phyloP scores from a whole-genome alignment of 164 flowering plant species.

The Stephania yunnanensis region DNA sequence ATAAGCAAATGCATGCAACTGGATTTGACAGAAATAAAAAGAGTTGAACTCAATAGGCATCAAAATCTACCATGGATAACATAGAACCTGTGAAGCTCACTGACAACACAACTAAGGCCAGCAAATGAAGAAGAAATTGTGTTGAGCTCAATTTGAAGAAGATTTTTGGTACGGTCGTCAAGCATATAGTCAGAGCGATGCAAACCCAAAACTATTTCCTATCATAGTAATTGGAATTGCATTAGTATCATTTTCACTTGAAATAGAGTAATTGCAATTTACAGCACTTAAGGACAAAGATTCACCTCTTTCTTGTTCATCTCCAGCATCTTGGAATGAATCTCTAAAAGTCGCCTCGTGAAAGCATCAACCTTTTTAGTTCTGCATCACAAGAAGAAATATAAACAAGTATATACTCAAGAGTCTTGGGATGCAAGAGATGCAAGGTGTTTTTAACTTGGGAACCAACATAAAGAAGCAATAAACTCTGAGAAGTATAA shows the following conservation, averaged over 20 bases:
- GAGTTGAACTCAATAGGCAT: not conserved
- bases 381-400: conserved; percentile 37
- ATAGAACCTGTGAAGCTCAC: conserved; percentile 75
- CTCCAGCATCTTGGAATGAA: conserved; percentile 82
- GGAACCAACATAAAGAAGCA: not conserved
- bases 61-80: not conserved
- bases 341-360: conserved; percentile 82
- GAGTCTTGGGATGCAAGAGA: not conserved
- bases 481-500: not conserved
- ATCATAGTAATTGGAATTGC: conserved; percentile 12
- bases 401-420: not conserved
- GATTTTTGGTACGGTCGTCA: conserved; percentile 83
- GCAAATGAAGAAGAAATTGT: conserved; percentile 91
- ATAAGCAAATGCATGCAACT: too few relatives aligned
- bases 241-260: conserved; percentile 4
- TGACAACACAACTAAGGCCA: conserved; percentile 78
- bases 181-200: conserved; percentile 99
- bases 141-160: conserved; percentile 93
- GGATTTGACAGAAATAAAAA: too few relatives aligned
- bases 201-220: conserved; percentile 94
- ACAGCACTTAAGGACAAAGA: not conserved
- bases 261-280: not conserved
- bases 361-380: conserved; percentile 85
- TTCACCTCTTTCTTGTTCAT: conserved; percentile 71
- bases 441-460: not conserved